phyloP scores from a whole-genome alignment of 441 rosid genomes.

The Iberis amara region DNA sequence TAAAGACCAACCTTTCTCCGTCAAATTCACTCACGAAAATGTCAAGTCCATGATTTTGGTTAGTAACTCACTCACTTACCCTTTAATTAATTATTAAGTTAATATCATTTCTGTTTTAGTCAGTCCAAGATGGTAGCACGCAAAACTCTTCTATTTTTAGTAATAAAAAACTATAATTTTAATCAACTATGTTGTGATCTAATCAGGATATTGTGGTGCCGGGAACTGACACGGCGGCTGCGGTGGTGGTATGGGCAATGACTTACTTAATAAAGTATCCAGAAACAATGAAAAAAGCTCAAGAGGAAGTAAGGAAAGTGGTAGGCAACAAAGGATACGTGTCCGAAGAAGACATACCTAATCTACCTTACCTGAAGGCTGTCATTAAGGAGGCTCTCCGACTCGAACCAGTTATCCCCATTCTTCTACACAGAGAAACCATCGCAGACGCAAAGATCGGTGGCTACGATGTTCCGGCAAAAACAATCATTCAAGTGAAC shows the following conservation, averaged over 20 bases:
- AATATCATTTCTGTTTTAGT: no score
- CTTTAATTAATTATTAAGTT: no score
- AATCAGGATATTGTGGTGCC: constrained; percentile 37
- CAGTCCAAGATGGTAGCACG: no score
- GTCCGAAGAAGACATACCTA: constrained; percentile 39
- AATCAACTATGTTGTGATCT: constrained; percentile 26
- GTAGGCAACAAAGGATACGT: constrained; percentile 34
- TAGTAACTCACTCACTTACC: constrained; percentile 1
- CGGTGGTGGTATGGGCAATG: constrained; percentile 41
- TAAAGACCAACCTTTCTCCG: constrained; percentile 34
- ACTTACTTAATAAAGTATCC: constrained; percentile 37
- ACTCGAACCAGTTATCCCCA: constrained; percentile 34
- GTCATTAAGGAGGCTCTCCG: constrained; percentile 37
- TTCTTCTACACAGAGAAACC: constrained; percentile 36
- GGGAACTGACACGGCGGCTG: constrained; percentile 38
- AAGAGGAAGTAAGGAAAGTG: constrained; percentile 34
- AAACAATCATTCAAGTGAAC: constrained; percentile 35
- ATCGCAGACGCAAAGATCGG: constrained; percentile 28
- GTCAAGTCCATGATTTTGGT: constrained; percentile 37
- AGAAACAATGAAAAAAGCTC: constrained; percentile 34
- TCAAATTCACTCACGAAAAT: constrained; percentile 31
- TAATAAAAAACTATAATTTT: no score
- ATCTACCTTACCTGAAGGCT: constrained; percentile 37
- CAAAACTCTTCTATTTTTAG: no score
- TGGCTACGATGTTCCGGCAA: constrained; percentile 37